A percentile compares a stretch with the other conserved stretches of the same genome.
Conservation (phyloP, 768 basidiomycete species). For the Rhodotorula babjevae region DNA sequence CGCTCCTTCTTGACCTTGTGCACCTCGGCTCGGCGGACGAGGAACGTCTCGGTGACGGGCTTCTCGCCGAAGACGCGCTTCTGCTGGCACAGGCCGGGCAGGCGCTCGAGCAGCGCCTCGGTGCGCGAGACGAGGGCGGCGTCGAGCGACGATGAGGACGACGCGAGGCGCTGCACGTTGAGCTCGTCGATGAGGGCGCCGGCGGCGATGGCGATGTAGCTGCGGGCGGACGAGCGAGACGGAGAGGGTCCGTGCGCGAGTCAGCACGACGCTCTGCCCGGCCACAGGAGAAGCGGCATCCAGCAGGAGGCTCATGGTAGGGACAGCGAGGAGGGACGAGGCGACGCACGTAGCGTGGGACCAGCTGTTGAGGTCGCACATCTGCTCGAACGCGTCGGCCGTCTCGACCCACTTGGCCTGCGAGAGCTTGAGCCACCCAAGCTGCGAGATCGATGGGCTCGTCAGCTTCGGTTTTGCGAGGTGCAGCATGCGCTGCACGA, state of each 20-base stretch:
- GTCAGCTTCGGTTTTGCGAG: too few relatives aligned
- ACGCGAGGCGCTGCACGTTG: slow-evolving; percentile 3
- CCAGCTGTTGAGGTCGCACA: slow-evolving; percentile 31
- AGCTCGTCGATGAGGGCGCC: slow-evolving; percentile 31
- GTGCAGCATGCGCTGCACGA: too few relatives aligned
- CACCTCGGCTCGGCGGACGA: slow-evolving; percentile 9
- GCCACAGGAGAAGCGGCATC: too few relatives aligned
- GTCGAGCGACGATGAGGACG: not conserved
- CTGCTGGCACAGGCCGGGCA: slow-evolving; percentile 21
- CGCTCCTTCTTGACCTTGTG: slow-evolving; percentile 23
- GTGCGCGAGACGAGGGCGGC: slow-evolving; percentile 19
- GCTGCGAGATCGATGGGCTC: not conserved
- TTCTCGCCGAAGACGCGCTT: slow-evolving; percentile 33
- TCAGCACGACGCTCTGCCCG: too few relatives aligned
- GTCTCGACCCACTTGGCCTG: slow-evolving; percentile 22
- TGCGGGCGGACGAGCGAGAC: not conserved
- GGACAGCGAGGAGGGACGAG: too few relatives aligned
- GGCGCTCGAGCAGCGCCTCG: not conserved
- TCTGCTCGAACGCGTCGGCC: slow-evolving; percentile 20
- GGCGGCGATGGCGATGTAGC: slow-evolving; percentile 17
- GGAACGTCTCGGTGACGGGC: slow-evolving; percentile 30
- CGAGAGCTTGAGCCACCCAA: slow-evolving; percentile 34
- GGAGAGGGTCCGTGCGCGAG: too few relatives aligned
- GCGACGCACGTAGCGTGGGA: slow-evolving; percentile 14
- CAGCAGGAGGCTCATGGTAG: too few relatives aligned